A percentile compares a stretch with the other conserved stretches of the same genome.
Evolutionary conservation across 805 yeast genomes (phyloP).

Genomic region (Suhomyces faveliae): DNA sequence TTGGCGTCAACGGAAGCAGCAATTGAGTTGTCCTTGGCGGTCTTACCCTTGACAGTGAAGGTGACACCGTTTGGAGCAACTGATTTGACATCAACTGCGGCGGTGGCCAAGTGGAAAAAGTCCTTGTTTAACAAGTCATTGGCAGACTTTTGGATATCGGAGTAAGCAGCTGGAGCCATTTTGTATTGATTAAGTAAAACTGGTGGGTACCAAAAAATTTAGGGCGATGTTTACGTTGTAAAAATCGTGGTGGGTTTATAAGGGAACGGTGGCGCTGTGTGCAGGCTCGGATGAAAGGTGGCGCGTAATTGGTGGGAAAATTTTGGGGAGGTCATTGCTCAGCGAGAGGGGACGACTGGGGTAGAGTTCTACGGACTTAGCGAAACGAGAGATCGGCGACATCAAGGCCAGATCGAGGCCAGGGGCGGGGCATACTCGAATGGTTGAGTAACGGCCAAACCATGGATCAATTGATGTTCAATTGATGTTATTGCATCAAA

Average conservation of each 20-base stretch:
- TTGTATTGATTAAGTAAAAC: constrained; percentile 7
- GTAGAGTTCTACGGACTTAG: too few relatives aligned
- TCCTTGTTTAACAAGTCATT: constrained; percentile 88
- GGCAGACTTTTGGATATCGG: constrained; percentile 90
- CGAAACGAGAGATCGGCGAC: too few relatives aligned
- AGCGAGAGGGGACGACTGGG: neutral
- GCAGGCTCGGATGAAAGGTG: constrained; percentile 5
- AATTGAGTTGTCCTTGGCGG: constrained; percentile 74
- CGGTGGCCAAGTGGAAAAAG: constrained; percentile 89
- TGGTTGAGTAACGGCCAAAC: neutral
- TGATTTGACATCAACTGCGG: constrained; percentile 85
- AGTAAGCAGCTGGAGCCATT: constrained; percentile 77
- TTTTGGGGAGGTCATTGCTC: constrained; percentile 3
- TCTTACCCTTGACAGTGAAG: constrained; percentile 91
- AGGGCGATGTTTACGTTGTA: constrained; percentile 3
- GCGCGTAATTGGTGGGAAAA: constrained; percentile 7
- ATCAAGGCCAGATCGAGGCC: too few relatives aligned
- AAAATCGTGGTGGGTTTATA: constrained; percentile 7
- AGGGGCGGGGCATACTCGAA: too few relatives aligned
- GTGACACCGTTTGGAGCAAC: constrained; percentile 95
- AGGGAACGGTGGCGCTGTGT: constrained; percentile 1
- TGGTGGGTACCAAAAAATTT: constrained; percentile 4
- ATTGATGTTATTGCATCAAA: neutral
- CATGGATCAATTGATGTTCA: neutral
- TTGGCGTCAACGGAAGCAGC: constrained; percentile 89